Evolutionary conservation across 768 basidiomycete genomes (phyloP), one percentile per base, ranked within the genome.

Genomic region (Mycena rebaudengoi): DNA sequence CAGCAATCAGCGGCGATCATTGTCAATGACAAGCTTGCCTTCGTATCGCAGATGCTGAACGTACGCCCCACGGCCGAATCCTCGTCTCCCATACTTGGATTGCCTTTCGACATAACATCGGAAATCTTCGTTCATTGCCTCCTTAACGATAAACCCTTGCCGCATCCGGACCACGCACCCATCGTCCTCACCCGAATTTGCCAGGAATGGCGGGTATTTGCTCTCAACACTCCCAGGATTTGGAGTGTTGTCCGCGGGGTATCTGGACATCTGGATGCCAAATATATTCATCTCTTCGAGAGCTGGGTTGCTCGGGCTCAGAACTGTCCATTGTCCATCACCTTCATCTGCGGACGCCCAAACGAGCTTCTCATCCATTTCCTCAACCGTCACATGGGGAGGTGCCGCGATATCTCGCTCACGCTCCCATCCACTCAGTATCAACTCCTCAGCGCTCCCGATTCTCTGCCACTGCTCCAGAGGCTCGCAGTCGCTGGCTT

Each of bases 91-190:
- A n/a, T n/a, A n/a, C n/a, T n/a, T n/a, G n/a, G n/a, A 2, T 46
- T 59, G n/a, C 63, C 63, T 5, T 41, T 58, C 41, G 63, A 64
- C 32, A 52, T 64, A n/a, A 64, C 63, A 10, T 53, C 56, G 7
- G 32, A 57, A 51, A 64, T 64, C 21, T 58, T 64, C 28, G 21
- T 64, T 2, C 25, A 23, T 8, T 64, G 62, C 20, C 21, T 52
- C 23, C 21, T 14, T 6, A 21, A 46, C 5, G 10, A n/a, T 4
- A 49, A 32, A 8, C 7, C 10, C 1, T 28, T 10, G 2, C 39
- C 14, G 10, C 45, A 35, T 1, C 13, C 29, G 33, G 23, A 61
- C 6, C 18, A 40, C 3, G 52, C 52, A 1, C 45, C 60, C 33
- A 13, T 54, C 6, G 5, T 62, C 3, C 23, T 62, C 10, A 54